Evolutionary conservation across 148 eudicot genomes (phyloP), one percentile per base, ranked within the genome.

Genomic region (Heliosperma pusillum): DNA sequence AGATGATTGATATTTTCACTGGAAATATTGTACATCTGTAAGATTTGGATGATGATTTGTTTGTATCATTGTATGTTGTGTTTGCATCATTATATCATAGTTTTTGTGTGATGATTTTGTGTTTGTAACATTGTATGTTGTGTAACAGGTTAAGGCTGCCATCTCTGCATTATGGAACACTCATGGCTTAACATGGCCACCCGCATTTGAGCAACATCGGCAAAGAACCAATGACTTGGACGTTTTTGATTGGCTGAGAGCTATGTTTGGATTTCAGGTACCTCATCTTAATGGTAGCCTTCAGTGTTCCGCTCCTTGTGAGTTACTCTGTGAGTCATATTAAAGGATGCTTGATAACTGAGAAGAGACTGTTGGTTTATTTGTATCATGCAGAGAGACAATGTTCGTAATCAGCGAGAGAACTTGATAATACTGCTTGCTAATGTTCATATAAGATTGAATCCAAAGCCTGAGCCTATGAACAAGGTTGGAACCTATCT

Each of bases 251-350:
- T 92, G 99, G 99, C 89, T 95, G 66, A 88, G 87, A 73, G 97
- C 94, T 70, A 90, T 92, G 97, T 95, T 95, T 78, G 99, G 99
- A 55, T 95, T 95, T 88, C 99, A 95, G 97, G 99, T 78, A 86
- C 55, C 50, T 80, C 42, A 36, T 77, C 55, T 79, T 52, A 44
- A 74, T 45, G 62, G 61, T 71, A 20, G 21, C 50, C 58, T 74
- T 58, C 45, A 56, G 65, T 73, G 61, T 58, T 50, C 63, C 9
- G 50, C 47, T 52, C 33, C 57, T 42, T 53, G 22, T 65, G 61
- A 40, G 65, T 26, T 44, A 22, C 19, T 42, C 45, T 55, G 52
- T 71, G 12, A 72, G 63, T n/a, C 19, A 58, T n/a, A 15, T 27
- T 13, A 40, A 66, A 66, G 7, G 15, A 67, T 67, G 71, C 15